These are phyloP conservation scores for Plasmodium ovale DNA, from an alignment of 169 alveolate genomes.

Conservation along the genomic window DNA sequence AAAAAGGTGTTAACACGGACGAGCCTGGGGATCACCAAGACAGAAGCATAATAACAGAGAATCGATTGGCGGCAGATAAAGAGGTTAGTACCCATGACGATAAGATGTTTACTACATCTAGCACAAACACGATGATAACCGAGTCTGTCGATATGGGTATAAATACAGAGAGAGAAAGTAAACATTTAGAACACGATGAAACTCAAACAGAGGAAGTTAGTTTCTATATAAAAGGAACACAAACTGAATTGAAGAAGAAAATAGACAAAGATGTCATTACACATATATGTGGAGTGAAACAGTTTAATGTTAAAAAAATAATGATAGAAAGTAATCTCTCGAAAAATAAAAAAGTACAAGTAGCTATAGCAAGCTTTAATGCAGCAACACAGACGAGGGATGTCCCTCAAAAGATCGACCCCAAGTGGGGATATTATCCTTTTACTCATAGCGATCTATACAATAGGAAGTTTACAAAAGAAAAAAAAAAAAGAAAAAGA, in stretches of 20 bases:
- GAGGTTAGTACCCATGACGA: slow-evolving; percentile 5
- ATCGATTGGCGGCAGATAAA: not conserved
- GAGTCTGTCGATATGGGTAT: not conserved
- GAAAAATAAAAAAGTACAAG: slow-evolving; percentile 50
- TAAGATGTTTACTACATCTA: not conserved
- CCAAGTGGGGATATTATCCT: no score
- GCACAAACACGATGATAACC: no score
- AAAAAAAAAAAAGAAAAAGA: not conserved
- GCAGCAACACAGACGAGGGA: slow-evolving; percentile 20
- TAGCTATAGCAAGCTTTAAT: slow-evolving; percentile 32
- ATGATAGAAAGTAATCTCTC: slow-evolving; percentile 22
- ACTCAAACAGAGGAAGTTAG: slow-evolving; percentile 34
- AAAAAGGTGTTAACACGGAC: not conserved
- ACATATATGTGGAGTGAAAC: slow-evolving; percentile 19
- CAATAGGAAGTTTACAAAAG: not conserved
- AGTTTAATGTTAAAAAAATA: slow-evolving; percentile 34
- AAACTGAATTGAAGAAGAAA: not conserved
- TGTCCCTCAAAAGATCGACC: no score
- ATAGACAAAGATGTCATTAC: slow-evolving; percentile 12
- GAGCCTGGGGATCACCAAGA: not conserved
- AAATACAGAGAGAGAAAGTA: not conserved
- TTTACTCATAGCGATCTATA: slow-evolving; percentile 1
- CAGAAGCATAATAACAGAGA: slow-evolving; percentile 33
- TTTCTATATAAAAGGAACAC: slow-evolving; percentile 12
- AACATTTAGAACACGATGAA: not conserved